Conservation (phyloP, 176 grass and related monocot species). For the Metroxylon sagu region DNA sequence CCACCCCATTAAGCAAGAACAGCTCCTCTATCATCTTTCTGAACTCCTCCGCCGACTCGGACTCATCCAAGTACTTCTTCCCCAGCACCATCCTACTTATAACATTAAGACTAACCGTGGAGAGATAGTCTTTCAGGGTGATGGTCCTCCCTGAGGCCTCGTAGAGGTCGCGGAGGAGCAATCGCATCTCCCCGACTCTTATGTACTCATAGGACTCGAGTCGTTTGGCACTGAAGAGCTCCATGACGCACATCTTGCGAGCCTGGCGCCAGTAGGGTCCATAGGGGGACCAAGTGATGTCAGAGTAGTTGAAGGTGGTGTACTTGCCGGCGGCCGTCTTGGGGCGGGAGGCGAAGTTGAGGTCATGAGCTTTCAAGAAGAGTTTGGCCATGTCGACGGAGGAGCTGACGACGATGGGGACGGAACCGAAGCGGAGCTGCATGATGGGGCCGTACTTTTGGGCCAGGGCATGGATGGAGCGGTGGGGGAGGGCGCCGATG, state of each 20-base stretch:
- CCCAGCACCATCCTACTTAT: constrained; percentile 2
- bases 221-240: constrained; percentile 71
- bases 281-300: constrained; percentile 82
- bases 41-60: constrained; percentile 3
- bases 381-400: constrained; percentile 59
- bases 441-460: constrained; percentile 43
- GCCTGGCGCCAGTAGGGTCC: constrained; percentile 65
- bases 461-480: constrained; percentile 57
- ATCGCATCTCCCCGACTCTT: constrained; percentile 40
- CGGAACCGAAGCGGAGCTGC: constrained; percentile 48
- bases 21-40: constrained; percentile 9
- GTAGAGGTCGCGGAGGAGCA: constrained; percentile 43
- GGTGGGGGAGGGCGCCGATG: constrained; percentile 53
- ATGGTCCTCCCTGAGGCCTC: constrained; percentile 9
- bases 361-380: constrained; percentile 69
- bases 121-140: background rate
- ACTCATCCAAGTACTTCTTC: constrained; percentile 1
- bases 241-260: constrained; percentile 72
- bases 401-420: constrained; percentile 55
- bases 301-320: constrained; percentile 66
- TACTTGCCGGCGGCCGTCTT: constrained; percentile 56
- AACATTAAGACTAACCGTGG: background rate
- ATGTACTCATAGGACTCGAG: constrained; percentile 76
- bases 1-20: constrained; percentile 6
- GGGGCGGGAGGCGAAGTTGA: constrained; percentile 53